Evolutionary conservation across 495 filamentous ascomycete species (phyloP), one percentile per base, ranked within the genome.

Genomic region (Xylaria venustula): DNA sequence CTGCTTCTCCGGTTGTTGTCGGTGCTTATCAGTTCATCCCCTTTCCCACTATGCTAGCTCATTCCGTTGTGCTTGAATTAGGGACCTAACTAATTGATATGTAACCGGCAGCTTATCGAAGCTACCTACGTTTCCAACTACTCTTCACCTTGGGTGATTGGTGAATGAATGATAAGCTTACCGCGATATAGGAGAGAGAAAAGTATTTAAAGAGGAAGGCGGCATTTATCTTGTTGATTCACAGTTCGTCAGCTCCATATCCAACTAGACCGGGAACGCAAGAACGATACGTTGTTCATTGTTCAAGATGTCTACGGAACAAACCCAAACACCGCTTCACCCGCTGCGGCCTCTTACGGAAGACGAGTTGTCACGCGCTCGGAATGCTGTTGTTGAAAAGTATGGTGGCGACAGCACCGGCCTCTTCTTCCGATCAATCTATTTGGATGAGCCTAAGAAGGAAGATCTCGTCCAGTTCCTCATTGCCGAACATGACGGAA

Each of bases 381-480:
- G 72, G 54, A 60, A 70, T 59, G 44, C 63, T 30, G 57, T 71
- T 54, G 50, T 71, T 12, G 58, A 70, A 45, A 55, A 64, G n/a
- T 62, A 70, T 9, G 61, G 60, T 7, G 65, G 68, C 22, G 67
- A 71, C 17, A 63, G 65, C n/a, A 25, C 63, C 30, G 45, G 58
- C 48, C 63, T 85, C 2, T 80, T 85, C 28, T 90, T 90, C 76
- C 89, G 90, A 64, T 73, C 72, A 32, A 78, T 90, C 36, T 85
- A 84, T 1, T 71, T 89, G 6, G 71, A 83, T 32, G 88, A 91
- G 71, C 88, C 88, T 19, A 72, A 77, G 15, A 90, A 87, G 69
- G 70, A 76, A 2, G 77, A 83, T 3, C 71, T 87, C 11, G 59
- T 84, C 2, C 75, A 68, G 4, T 80, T 73, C 56, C 69, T 80